A percentile compares a stretch with the other conserved stretches of the same genome.
These are phyloP conservation scores for Spathaspora girioi DNA, from an alignment of 805 yeast species.

Conservation along the genomic window DNA sequence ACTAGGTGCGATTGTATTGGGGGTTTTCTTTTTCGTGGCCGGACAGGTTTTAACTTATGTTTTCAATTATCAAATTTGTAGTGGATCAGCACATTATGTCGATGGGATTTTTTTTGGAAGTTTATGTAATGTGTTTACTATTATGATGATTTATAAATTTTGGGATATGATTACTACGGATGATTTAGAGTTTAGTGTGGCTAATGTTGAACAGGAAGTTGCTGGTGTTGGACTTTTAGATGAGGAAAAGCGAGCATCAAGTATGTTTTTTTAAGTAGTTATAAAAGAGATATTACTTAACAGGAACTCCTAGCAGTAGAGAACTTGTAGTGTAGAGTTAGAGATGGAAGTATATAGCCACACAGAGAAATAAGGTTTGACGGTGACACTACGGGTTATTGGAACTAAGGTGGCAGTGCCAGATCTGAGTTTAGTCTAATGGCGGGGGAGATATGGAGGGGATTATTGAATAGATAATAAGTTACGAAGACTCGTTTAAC, in stretches of 20 bases:
- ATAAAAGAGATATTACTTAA: too few relatives aligned
- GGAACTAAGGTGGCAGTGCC: too few relatives aligned
- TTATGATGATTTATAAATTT: constrained; percentile 93
- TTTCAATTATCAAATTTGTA: constrained; percentile 64
- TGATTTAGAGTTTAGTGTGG: constrained; percentile 87
- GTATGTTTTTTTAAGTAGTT: constrained; percentile 4
- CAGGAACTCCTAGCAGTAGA: too few relatives aligned
- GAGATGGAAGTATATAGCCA: too few relatives aligned
- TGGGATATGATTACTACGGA: constrained; percentile 97
- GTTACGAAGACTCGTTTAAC: too few relatives aligned
- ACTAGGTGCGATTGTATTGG: constrained; percentile 73
- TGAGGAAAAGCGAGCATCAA: constrained; percentile 9
- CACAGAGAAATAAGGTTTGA: too few relatives aligned
- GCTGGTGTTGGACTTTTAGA: constrained; percentile 13
- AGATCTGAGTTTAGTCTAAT: too few relatives aligned
- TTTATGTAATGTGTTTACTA: constrained; percentile 70
- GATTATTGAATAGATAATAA: too few relatives aligned
- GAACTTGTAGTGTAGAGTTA: too few relatives aligned
- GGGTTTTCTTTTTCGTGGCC: constrained; percentile 66
- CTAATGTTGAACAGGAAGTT: constrained; percentile 38
- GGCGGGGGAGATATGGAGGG: too few relatives aligned
- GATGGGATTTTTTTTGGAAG: constrained; percentile 90
- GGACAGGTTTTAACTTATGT: constrained; percentile 81
- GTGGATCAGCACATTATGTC: constrained; percentile 72
- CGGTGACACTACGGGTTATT: too few relatives aligned